Percentiles rank a stretch among this genome's conserved stretches.
These are phyloP conservation scores for Apiospora sp. DNA, from an alignment of 2,329 filamentous ascomycete species.

Conservation along the genomic window DNA sequence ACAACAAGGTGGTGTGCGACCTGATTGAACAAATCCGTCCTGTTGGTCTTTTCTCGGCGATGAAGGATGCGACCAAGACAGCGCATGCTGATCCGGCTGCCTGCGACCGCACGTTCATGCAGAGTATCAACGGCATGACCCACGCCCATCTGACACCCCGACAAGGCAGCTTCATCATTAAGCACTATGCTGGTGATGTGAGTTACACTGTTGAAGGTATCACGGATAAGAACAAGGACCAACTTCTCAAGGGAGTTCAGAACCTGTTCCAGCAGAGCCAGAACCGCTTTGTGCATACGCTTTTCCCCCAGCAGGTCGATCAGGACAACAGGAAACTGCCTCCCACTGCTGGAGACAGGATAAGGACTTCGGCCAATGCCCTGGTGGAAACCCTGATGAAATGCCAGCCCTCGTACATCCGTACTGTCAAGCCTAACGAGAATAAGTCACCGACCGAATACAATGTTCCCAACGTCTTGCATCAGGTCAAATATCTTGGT, in stretches of 20 bases:
- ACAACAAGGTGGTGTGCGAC: constrained; percentile 99
- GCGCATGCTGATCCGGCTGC: constrained; percentile 94
- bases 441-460: constrained; percentile 97
- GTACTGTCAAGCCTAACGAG: constrained; percentile 99
- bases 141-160: constrained; percentile 91
- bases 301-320: constrained; percentile 94
- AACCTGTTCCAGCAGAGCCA: constrained; percentile 84
- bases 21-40: constrained; percentile 92
- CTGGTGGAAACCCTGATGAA: constrained; percentile 97
- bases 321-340: constrained; percentile 95
- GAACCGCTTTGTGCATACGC: constrained; percentile 83
- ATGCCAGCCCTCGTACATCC: constrained; percentile 95
- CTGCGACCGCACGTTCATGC: constrained; percentile 95
- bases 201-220: constrained; percentile 94
- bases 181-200: constrained; percentile 98
- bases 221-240: constrained; percentile 99
- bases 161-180: constrained; percentile 97
- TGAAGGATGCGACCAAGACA: constrained; percentile 99
- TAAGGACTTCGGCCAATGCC: constrained; percentile 92
- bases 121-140: constrained; percentile 87
- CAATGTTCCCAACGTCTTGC: constrained; percentile 88
- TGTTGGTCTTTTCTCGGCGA: constrained; percentile 89
- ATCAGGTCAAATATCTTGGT: constrained; percentile 99
- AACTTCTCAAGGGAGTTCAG: constrained; percentile 90
- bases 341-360: constrained; percentile 94